phyloP scores from a whole-genome alignment of 768 basidiomycete species.

The Rhodotorula paludigena region DNA sequence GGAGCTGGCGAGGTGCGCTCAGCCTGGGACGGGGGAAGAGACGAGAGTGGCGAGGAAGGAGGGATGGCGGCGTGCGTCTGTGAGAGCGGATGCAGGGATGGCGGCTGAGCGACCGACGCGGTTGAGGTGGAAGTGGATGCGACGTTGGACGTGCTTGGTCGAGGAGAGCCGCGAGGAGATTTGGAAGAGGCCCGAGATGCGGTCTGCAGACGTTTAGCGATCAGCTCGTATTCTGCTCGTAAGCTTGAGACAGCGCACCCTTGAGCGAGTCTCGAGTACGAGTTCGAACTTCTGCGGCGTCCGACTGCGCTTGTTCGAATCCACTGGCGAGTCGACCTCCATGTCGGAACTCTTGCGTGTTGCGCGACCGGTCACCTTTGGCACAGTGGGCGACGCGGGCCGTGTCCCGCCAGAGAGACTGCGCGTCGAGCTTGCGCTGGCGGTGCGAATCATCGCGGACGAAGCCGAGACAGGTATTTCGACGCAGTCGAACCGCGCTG shows the following conservation, averaged over 20 bases:
- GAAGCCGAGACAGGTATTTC: not conserved
- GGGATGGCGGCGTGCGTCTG: not conserved
- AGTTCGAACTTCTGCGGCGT: not conserved
- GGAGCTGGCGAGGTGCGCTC: not conserved
- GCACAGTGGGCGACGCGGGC: not conserved
- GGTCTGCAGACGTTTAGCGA: too few relatives aligned
- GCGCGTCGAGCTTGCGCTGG: not conserved
- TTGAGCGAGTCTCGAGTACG: not conserved
- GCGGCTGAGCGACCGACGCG: not conserved
- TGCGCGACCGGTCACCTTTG: too few relatives aligned
- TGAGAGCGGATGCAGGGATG: not conserved
- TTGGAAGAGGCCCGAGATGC: not conserved
- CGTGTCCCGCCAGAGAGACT: not conserved
- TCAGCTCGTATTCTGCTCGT: too few relatives aligned
- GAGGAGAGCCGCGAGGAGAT: not conserved
- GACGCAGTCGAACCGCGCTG: not conserved
- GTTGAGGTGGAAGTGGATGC: not conserved
- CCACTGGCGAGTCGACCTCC: too few relatives aligned
- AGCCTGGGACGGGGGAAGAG: not conserved
- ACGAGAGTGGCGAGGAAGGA: not conserved
- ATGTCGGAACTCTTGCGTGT: too few relatives aligned
- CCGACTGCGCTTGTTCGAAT: not conserved
- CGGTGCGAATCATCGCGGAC: not conserved
- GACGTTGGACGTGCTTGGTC: not conserved
- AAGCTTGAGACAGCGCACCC: too few relatives aligned